Evolutionary conservation across 1,284 basidiomycete genomes (phyloP), one percentile per base, ranked within the genome.

Genomic region (Leccinum solheimii): DNA sequence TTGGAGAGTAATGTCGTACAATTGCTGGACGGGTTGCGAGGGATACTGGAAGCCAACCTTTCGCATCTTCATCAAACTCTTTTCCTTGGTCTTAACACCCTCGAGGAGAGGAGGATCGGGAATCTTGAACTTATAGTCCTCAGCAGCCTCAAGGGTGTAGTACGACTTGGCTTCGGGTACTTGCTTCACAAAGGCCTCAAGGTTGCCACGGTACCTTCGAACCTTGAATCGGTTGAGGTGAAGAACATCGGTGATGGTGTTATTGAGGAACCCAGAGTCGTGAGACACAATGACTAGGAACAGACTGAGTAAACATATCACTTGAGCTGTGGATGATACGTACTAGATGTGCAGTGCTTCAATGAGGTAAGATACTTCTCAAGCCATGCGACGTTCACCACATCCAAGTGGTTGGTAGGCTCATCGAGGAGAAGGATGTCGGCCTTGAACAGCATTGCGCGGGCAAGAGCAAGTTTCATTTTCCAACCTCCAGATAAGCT

Each of bases 61-160:
- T 77, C 94, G 91, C 95, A 98, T 97, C 87, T 98, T 98, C 73
- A 98, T 82, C 71, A 98, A 82, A 68, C 88, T 88, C 88, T 97
- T 98, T 83, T 98, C 95, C 87, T 98, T 98, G 77, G 96, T 98
- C 91, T 98, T 98, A 83, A 98, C 95, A 91, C 95, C 96, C 68
- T 98, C 95, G 67, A 98, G 91, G 67, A 98, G 88, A 76, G 96
- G 95, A 60, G 95, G 96, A 75, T 94, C 89, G 63, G 95, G 94
- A 71, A 97, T 88, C 85, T 95, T 95, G 88, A 97, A 98, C 81
- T 88, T 89, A 91, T 97, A 95, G 85, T 97, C 92, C 82, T 96
- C 92, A 68, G 89, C 84, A 65, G 95, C 91, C 81, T 95, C 45
- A 2, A 99, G 90, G 73, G 94, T 91, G 86, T 96, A 95, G 88